Conservation (phyloP, 371 early-diverging fungal genomes). For the Apophysomyces ossiformis region DNA sequence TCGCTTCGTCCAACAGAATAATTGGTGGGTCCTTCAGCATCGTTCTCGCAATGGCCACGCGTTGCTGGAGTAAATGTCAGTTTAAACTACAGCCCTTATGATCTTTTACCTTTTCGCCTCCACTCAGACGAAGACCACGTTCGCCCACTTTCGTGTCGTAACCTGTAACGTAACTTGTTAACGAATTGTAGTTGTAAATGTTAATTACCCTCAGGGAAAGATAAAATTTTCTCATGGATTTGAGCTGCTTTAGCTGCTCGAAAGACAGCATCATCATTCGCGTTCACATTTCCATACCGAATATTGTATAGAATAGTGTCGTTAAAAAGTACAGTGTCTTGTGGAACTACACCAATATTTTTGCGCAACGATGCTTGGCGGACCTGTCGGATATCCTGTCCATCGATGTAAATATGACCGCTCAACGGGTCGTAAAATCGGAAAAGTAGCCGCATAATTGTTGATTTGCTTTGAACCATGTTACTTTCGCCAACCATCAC, state of each 20-base stretch:
- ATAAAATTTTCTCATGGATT: conserved; percentile 71
- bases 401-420: conserved; percentile 90
- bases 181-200: background rate
- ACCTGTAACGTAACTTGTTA: conserved; percentile 36
- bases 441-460: conserved; percentile 87
- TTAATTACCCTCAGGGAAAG: conserved; percentile 63
- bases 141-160: conserved; percentile 95
- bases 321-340: conserved; percentile 86
- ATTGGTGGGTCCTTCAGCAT: conserved; percentile 81
- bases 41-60: conserved; percentile 89
- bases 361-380: conserved; percentile 70
- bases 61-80: conserved; percentile 25
- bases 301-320: conserved; percentile 85
- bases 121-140: conserved; percentile 87
- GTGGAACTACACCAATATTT: conserved; percentile 88
- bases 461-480: conserved; percentile 67
- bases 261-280: conserved; percentile 69
- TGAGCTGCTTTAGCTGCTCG: conserved; percentile 86
- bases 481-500: background rate
- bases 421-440: conserved; percentile 85
- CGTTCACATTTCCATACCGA: conserved; percentile 67
- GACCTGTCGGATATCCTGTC: conserved; percentile 79
- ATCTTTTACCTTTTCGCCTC: conserved; percentile 89
- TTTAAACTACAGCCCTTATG: background rate
- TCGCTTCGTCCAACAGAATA: conserved; percentile 80